Percentiles rank a stretch among this genome's conserved stretches.
Evolutionary conservation across 371 early-diverging fungal species (phyloP).

Genomic region (Lichtheimia corymbifera): DNA sequence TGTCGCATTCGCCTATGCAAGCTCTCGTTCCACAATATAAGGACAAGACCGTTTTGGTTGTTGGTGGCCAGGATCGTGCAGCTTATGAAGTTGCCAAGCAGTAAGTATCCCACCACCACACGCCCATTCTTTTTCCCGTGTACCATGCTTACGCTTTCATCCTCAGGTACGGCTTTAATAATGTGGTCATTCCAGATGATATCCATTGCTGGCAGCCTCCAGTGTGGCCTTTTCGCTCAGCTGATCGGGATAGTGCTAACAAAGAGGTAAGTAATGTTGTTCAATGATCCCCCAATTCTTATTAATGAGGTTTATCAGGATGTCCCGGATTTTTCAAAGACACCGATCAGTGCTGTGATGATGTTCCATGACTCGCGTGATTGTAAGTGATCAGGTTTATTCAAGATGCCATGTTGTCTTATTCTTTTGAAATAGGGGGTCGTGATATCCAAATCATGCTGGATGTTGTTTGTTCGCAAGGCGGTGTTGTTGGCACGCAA

Average conservation of each 20-base stretch:
- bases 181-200: constrained; percentile 78
- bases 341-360: constrained; percentile 73
- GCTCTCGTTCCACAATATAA: constrained; percentile 56
- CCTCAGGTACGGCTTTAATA: constrained; percentile 73
- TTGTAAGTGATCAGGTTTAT: constrained; percentile 41
- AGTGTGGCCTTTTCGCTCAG: constrained; percentile 70
- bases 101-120: constrained; percentile 15
- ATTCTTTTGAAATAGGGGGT: constrained; percentile 52
- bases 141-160: neutral
- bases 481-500: constrained; percentile 63
- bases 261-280: neutral
- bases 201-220: constrained; percentile 69
- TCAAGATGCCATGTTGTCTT: neutral
- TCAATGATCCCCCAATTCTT: neutral
- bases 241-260: constrained; percentile 8
- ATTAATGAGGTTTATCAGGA: neutral
- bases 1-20: constrained; percentile 89
- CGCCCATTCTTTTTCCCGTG: too few relatives aligned
- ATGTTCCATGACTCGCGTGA: constrained; percentile 87
- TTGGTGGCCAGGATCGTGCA: constrained; percentile 69
- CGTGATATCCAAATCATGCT: constrained; percentile 81
- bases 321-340: constrained; percentile 45
- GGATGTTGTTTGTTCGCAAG: constrained; percentile 70
- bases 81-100: constrained; percentile 66
- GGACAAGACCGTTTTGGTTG: constrained; percentile 65